These are phyloP conservation scores for Fagopyrum esculentum DNA, from an alignment of 148 eudicot species.

Conservation along the genomic window DNA sequence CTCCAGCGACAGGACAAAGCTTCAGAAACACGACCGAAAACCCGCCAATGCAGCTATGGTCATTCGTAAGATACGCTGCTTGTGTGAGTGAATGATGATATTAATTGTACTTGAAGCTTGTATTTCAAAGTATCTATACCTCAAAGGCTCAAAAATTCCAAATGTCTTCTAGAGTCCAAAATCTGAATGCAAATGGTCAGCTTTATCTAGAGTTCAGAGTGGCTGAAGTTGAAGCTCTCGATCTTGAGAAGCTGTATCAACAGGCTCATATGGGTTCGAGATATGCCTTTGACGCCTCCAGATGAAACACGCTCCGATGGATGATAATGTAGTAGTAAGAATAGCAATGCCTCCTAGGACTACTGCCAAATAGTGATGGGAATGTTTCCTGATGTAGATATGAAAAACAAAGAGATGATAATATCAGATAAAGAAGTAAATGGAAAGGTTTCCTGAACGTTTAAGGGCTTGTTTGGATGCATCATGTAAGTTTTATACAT, in stretches of 20 bases:
- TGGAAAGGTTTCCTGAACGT: too few species aligned
- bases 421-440: neutral
- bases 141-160: neutral
- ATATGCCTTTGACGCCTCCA: slow-evolving; percentile 32
- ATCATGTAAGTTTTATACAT: too few species aligned
- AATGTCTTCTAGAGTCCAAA: slow-evolving; percentile 5
- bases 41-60: neutral
- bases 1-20: neutral
- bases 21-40: neutral
- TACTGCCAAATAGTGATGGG: slow-evolving; percentile 24
- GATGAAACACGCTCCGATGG: slow-evolving; percentile 30
- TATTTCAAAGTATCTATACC: slow-evolving; percentile 6
- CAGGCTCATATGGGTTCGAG: slow-evolving; percentile 31
- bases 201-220: slow-evolving; percentile 16
- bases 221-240: slow-evolving; percentile 52
- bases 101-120: neutral
- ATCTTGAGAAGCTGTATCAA: slow-evolving; percentile 34
- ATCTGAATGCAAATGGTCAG: slow-evolving; percentile 7
- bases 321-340: slow-evolving; percentile 24
- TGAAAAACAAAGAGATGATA: neutral
- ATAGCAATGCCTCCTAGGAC: slow-evolving; percentile 19
- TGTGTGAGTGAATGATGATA: neutral
- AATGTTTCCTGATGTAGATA: slow-evolving; percentile 7
- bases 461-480: neutral
- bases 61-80: neutral